phyloP scores from a whole-genome alignment of 768 basidiomycete genomes.

The Mycena chlorophos region DNA sequence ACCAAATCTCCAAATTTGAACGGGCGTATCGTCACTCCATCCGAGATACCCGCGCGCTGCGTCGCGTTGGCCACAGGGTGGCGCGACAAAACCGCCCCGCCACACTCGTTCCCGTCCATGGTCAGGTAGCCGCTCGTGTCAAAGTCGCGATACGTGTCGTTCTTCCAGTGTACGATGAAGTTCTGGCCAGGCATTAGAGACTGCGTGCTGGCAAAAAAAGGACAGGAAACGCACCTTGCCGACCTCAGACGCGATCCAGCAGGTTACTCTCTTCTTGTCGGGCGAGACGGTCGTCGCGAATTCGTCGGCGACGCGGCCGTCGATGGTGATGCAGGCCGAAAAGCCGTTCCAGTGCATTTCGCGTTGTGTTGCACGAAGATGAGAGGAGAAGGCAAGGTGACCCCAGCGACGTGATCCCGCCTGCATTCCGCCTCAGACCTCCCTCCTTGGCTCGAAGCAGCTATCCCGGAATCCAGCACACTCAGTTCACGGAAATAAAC shows the following conservation, averaged over 20 bases:
- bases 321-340: neutral
- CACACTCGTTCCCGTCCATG: constrained; percentile 15
- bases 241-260: constrained; percentile 14
- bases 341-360: neutral
- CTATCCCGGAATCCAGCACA: no score
- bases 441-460: no score
- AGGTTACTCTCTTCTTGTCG: constrained; percentile 6
- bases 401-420: no score
- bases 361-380: no score
- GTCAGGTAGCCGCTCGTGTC: constrained; percentile 11
- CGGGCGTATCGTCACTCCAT: neutral
- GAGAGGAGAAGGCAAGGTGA: no score
- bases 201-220: neutral
- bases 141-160: neutral
- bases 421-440: no score
- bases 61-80: neutral
- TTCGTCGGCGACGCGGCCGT: neutral
- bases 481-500: no score
- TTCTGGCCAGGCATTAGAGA: neutral
- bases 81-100: constrained; percentile 10
- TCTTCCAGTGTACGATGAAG: constrained; percentile 13
- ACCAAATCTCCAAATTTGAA: neutral
- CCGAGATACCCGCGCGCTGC: constrained; percentile 1
- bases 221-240: constrained; percentile 5
- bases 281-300: neutral